Evolutionary conservation across 2,329 filamentous ascomycete genomes (phyloP).

Genomic region (Cordyceps pruinosa): DNA sequence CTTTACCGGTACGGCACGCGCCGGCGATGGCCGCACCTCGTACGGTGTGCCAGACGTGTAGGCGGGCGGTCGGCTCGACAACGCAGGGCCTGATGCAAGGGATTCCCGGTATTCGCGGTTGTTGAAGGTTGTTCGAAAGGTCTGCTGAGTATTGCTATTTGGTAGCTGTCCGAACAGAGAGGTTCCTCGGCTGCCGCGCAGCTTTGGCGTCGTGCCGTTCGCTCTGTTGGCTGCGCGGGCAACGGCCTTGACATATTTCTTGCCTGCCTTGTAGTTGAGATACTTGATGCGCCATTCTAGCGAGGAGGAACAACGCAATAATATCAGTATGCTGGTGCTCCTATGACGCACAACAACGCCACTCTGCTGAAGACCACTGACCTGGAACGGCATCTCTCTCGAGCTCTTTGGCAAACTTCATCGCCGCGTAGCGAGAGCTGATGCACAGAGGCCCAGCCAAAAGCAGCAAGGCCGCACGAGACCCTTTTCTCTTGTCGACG

Average conservation of each 20-base stretch:
- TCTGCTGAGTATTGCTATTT: slow-evolving; percentile 10
- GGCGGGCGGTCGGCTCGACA: slow-evolving; percentile 1
- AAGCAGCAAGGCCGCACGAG: slow-evolving; percentile 11
- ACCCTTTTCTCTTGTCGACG: neutral
- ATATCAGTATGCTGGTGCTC: slow-evolving; percentile 1
- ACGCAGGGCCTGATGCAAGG: neutral
- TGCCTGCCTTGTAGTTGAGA: slow-evolving; percentile 89
- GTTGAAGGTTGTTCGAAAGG: slow-evolving; percentile 9
- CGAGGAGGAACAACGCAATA: neutral
- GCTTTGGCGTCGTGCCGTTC: slow-evolving; percentile 42
- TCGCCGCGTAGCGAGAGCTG: slow-evolving; percentile 25
- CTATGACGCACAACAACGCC: neutral
- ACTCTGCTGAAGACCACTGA: slow-evolving; percentile 26
- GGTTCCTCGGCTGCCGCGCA: slow-evolving; percentile 17
- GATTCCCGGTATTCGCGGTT: slow-evolving; percentile 4
- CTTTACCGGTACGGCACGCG: neutral
- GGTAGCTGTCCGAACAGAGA: slow-evolving; percentile 8
- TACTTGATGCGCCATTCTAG: slow-evolving; percentile 89
- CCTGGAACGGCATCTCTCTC: slow-evolving; percentile 82
- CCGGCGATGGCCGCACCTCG: neutral
- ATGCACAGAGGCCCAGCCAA: neutral
- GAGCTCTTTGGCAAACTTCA: slow-evolving; percentile 70
- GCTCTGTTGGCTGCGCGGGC: slow-evolving; percentile 61
- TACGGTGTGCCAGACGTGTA: neutral
- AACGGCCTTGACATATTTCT: slow-evolving; percentile 87